A percentile compares a stretch with the other conserved stretches of the same genome.
phyloP scores from a whole-genome alignment of 2,329 filamentous ascomycete genomes.

The Pleomassaria siparia region DNA sequence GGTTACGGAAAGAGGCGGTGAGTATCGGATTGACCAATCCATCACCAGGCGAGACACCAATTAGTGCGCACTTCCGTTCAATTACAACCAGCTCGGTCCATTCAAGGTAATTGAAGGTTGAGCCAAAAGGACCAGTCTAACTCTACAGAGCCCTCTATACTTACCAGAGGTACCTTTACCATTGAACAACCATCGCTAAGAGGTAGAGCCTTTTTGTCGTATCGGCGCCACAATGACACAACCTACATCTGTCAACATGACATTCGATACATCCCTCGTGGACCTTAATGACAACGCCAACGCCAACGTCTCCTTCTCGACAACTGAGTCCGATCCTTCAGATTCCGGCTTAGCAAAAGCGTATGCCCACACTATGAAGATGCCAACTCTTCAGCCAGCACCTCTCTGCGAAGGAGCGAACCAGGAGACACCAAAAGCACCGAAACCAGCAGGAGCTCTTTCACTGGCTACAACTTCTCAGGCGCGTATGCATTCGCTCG shows the following conservation, averaged over 20 bases:
- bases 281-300: conserved; percentile 24
- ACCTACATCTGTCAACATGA: conserved; percentile 36
- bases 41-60: no score
- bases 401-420: conserved; percentile 5
- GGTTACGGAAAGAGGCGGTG: no score
- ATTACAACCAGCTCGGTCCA: no score
- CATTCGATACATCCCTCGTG: conserved; percentile 43
- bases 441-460: conserved; percentile 9
- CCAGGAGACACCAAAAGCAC: conserved; percentile 20
- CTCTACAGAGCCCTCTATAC: no score
- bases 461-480: background rate
- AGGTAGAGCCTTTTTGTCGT: no score
- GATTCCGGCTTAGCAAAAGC: conserved; percentile 12
- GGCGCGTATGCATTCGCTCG: conserved; percentile 7
- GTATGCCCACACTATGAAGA: background rate
- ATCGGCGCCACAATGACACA: conserved; percentile 38
- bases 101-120: no score
- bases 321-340: conserved; percentile 36
- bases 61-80: no score
- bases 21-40: no score
- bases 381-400: conserved; percentile 7
- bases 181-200: no score
- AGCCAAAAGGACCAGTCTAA: no score
- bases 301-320: conserved; percentile 36
- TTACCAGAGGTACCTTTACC: no score